phyloP scores from a whole-genome alignment of 805 yeast genomes.

The Saccharomycopsis synnaedendra region DNA sequence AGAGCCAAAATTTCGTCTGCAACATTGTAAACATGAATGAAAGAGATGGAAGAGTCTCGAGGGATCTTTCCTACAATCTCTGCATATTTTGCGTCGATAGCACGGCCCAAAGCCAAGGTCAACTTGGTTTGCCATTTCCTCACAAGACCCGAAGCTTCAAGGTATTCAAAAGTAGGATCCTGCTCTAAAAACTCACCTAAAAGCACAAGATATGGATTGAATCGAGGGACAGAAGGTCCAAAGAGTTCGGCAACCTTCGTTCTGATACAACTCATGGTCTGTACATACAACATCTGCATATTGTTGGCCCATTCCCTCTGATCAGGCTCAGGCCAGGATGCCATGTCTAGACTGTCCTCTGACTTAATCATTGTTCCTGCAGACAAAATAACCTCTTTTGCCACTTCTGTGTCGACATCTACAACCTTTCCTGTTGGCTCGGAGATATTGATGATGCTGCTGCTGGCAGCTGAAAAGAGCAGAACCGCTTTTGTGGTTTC shows the following conservation, averaged over 20 bases:
- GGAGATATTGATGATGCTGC: slow-evolving; percentile 21
- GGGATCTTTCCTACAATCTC: slow-evolving; percentile 41
- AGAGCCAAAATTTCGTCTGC: slow-evolving; percentile 41
- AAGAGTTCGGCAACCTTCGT: slow-evolving; percentile 31
- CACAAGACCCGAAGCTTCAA: slow-evolving; percentile 27
- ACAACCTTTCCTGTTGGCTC: slow-evolving; percentile 10
- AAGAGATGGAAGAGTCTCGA: slow-evolving; percentile 38
- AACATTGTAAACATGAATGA: slow-evolving; percentile 44
- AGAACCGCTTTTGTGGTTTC: slow-evolving; percentile 36
- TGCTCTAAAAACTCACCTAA: slow-evolving; percentile 39
- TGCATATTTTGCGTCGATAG: slow-evolving; percentile 34
- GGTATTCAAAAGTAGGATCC: slow-evolving; percentile 30
- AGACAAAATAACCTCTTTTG: slow-evolving; percentile 25
- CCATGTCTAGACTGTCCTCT: slow-evolving; percentile 20
- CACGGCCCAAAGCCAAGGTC: slow-evolving; percentile 25
- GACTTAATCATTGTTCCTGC: slow-evolving; percentile 18
- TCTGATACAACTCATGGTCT: slow-evolving; percentile 34
- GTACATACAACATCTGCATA: slow-evolving; percentile 34
- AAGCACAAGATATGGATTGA: slow-evolving; percentile 39
- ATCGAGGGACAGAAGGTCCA: slow-evolving; percentile 40
- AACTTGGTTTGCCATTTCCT: slow-evolving; percentile 33
- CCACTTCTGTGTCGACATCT: slow-evolving; percentile 21
- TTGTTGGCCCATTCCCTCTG: slow-evolving; percentile 39
- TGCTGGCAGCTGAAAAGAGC: slow-evolving; percentile 39
- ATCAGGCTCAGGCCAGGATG: slow-evolving; percentile 33